Base-by-base conservation (phyloP, 805 yeast species). In the Tetrapisispora pingtungensis region DNA sequence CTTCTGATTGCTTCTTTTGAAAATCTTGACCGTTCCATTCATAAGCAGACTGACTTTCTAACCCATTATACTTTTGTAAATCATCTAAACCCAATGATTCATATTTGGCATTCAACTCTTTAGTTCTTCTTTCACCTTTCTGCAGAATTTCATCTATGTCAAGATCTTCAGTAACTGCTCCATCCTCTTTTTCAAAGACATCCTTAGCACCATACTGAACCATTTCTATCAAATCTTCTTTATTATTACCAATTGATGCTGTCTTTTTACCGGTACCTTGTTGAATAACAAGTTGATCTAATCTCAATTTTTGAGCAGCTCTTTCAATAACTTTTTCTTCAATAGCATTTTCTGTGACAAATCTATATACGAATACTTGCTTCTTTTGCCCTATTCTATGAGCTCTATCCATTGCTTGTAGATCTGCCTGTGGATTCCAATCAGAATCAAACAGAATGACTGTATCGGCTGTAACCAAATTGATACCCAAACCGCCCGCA, bases 351-450 rank as follows among this genome's bases (percentile, higher is more conserved):
- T 90, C 97, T 3, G 97, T 90, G 24, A 90, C 95, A 66, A 90
- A 86, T 52, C 98, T 71, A 62, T 75, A 90, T 17, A 90, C 97
- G 54, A 80, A 75, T 8, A 90, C 98, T 67, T 90, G 98, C 59
- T 90, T 90, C 61, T 85, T 90, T 63, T 89, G 97, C 17, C 97
- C 97, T 59, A 89, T 89, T 70, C 97, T 79, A 60, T 89, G 97
- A 1, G 97, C 97, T 59, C 97, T 76, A 63, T 90, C 97, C 97
- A 89, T 89, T 1, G 97, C 97, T 67, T 89, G 97, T 56, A 89
- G 71, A 70, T 89, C 97, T 0, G 96, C 97, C 61, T 89, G 97
- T 1, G 97, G 97, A 59, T 89, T 89, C 97, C 97, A 89, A 67
- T 89, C 97, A 0, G 95, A 84, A 63, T 89, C 97, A 59, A 78